These are phyloP conservation scores for Calonectria honghensis DNA, from an alignment of 2,329 filamentous ascomycete genomes.

Conservation along the genomic window DNA sequence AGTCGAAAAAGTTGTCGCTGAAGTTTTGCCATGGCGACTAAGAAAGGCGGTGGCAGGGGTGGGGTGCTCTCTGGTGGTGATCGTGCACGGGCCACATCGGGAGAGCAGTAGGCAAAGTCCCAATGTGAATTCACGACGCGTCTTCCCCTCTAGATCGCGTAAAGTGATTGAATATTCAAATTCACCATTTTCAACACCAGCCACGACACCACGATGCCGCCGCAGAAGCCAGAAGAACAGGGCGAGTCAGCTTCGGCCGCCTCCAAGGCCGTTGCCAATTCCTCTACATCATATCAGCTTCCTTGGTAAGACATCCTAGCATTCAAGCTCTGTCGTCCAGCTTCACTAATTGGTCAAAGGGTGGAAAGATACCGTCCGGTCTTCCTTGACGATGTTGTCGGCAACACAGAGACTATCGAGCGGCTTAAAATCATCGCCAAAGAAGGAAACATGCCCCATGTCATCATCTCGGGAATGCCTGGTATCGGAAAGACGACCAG, in stretches of 20 bases:
- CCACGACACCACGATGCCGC: constrained; percentile 65
- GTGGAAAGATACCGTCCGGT: constrained; percentile 98
- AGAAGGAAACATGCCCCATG: constrained; percentile 99
- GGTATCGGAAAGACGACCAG: constrained; percentile 99
- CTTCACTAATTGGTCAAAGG: constrained; percentile 71
- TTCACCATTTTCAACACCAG: constrained; percentile 48
- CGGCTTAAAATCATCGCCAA: constrained; percentile 98
- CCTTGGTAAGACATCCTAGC: constrained; percentile 77
- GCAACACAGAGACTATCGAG: constrained; percentile 98
- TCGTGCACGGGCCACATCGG: constrained; percentile 55
- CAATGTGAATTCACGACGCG: constrained; percentile 55
- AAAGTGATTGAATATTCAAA: constrained; percentile 56
- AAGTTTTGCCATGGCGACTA: constrained; percentile 55
- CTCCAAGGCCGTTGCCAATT: constrained; percentile 74
- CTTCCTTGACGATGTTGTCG: constrained; percentile 96
- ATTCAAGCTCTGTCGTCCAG: neutral
- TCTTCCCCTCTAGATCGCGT: constrained; percentile 59
- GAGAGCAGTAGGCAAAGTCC: neutral
- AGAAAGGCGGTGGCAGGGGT: constrained; percentile 55
- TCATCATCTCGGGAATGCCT: constrained; percentile 99
- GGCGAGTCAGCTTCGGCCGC: constrained; percentile 78
- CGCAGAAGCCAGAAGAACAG: constrained; percentile 68
- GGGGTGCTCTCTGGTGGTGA: constrained; percentile 31
- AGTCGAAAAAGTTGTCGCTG: constrained; percentile 54
- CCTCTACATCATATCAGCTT: constrained; percentile 79